Evolutionary conservation across 179 eudicot genomes (phyloP).

Genomic region (Silene vulgaris): DNA sequence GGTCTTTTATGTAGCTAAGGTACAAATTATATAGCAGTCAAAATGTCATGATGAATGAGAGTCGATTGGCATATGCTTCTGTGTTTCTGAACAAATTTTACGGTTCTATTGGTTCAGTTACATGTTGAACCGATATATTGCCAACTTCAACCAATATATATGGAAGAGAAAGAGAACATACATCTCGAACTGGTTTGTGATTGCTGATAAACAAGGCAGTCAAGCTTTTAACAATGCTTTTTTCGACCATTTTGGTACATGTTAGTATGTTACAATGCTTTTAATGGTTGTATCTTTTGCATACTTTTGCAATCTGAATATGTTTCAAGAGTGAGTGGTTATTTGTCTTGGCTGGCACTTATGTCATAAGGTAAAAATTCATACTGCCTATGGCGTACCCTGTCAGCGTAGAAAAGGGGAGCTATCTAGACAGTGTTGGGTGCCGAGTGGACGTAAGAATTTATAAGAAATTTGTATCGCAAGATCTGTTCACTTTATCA

Average conservation of each 20-base stretch:
- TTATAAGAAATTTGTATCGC: no score
- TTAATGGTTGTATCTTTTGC: not conserved
- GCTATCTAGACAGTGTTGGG: no score
- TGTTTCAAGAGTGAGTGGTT: not conserved
- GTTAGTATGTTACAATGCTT: not conserved
- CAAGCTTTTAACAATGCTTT: not conserved
- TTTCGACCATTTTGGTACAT: not conserved
- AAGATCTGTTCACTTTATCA: not conserved
- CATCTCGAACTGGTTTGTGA: not conserved
- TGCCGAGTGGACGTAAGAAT: no score
- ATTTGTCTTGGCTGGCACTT: not conserved
- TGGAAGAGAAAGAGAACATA: not conserved
- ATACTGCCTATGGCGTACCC: not conserved
- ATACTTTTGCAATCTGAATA: not conserved
- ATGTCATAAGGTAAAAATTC: not conserved
- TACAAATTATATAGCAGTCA: no score
- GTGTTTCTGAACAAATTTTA: not conserved
- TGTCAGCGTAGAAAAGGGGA: no score
- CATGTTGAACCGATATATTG: not conserved
- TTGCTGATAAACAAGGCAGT: not conserved
- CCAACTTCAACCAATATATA: not conserved
- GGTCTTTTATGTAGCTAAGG: no score
- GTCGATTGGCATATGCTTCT: not conserved
- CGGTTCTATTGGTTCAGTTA: not conserved
- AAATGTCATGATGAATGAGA: not conserved